A percentile compares a stretch with the other conserved stretches of the same genome.
Evolutionary conservation across 2,329 filamentous ascomycete species (phyloP).

Genomic region (Alternaria atra): DNA sequence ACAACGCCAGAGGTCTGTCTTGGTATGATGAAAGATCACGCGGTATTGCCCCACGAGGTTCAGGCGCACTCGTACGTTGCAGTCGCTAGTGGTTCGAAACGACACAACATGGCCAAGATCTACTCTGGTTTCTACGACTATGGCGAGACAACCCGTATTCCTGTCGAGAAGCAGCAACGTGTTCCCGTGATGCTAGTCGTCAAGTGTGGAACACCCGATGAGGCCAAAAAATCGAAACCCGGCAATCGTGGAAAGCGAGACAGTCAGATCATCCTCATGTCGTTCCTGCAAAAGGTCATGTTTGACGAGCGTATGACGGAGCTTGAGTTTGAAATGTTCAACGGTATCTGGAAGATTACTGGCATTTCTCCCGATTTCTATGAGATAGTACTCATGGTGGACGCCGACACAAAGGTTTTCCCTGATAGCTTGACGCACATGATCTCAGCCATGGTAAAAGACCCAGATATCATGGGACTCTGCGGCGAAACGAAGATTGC

Average conservation of each 20-base stretch:
- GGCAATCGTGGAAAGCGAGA: constrained; percentile 98
- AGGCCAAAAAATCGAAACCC: constrained; percentile 82
- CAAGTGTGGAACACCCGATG: constrained; percentile 93
- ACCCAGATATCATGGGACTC: constrained; percentile 98
- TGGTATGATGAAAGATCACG: constrained; percentile 93
- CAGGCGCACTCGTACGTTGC: constrained; percentile 94
- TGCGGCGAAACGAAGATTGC: constrained; percentile 99
- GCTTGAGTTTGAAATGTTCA: constrained; percentile 99
- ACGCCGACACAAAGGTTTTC: constrained; percentile 99
- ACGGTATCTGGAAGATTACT: constrained; percentile 97
- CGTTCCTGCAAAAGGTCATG: constrained; percentile 99
- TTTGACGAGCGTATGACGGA: constrained; percentile 99
- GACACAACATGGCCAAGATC: constrained; percentile 99
- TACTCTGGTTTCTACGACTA: constrained; percentile 99
- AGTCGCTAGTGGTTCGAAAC: constrained; percentile 92
- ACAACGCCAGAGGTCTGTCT: constrained; percentile 91
- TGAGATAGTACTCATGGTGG: constrained; percentile 97
- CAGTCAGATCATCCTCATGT: constrained; percentile 99
- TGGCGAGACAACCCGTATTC: constrained; percentile 79
- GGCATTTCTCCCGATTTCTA: constrained; percentile 99
- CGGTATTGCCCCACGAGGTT: constrained; percentile 81
- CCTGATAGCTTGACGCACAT: constrained; percentile 98
- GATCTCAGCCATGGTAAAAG: constrained; percentile 98
- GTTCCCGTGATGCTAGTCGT: constrained; percentile 98
- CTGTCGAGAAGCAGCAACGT: constrained; percentile 87